Conservation (phyloP, 2,329 filamentous ascomycete genomes). For the Sporothrix globosa region DNA sequence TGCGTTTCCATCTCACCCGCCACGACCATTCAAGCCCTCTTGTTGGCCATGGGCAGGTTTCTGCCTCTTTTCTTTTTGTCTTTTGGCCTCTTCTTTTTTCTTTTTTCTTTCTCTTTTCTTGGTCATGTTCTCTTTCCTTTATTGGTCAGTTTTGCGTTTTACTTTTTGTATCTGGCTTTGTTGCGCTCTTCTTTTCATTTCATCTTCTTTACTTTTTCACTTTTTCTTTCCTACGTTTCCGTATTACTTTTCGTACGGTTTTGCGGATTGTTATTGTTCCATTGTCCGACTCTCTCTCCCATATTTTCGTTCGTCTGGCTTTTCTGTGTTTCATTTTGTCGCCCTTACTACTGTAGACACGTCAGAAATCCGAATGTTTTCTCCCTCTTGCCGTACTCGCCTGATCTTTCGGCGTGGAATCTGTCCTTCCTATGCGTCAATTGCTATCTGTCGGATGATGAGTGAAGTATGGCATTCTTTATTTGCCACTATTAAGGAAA, state of each 20-base stretch:
- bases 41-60: constrained; percentile 12
- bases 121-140: neutral
- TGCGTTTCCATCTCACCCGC: neutral
- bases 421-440: too few species aligned
- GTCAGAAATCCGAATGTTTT: constrained; percentile 25
- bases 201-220: neutral
- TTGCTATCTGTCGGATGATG: too few species aligned
- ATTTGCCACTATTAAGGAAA: too few species aligned
- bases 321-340: constrained; percentile 11
- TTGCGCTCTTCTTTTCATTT: neutral
- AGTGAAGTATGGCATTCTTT: too few species aligned
- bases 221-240: neutral
- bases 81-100: neutral
- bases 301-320: constrained; percentile 21
- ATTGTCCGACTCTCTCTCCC: constrained; percentile 13
- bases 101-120: neutral
- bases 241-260: neutral
- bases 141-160: neutral
- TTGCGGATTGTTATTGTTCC: constrained; percentile 5
- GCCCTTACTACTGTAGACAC: constrained; percentile 18
- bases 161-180: neutral
- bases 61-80: neutral
- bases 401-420: neutral
- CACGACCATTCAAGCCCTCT: neutral
- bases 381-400: neutral